Evolutionary conservation across 768 basidiomycete species (phyloP).

Genomic region (Naganishia kalamii): DNA sequence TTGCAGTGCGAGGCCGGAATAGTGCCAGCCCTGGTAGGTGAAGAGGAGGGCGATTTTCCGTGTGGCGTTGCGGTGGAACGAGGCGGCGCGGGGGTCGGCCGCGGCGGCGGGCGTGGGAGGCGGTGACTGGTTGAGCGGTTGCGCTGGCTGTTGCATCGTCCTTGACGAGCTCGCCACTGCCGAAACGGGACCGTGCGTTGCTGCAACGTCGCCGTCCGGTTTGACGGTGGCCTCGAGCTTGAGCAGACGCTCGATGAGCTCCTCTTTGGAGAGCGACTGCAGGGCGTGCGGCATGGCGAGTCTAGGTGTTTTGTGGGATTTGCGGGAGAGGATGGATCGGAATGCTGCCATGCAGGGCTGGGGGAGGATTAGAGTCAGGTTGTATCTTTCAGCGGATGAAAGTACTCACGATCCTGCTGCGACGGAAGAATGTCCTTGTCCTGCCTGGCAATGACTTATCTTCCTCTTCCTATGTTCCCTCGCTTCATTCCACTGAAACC

Average conservation of each 20-base stretch:
- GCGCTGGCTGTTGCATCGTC: too few species aligned
- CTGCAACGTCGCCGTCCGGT: neutral
- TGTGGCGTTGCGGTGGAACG: constrained; percentile 52
- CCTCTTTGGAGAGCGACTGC: constrained; percentile 1
- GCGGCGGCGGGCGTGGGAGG: too few species aligned
- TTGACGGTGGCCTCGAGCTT: neutral
- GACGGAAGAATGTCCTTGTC: too few species aligned
- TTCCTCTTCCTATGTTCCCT: too few species aligned
- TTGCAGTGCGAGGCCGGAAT: constrained; percentile 83
- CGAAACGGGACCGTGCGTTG: neutral
- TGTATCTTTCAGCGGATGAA: too few species aligned
- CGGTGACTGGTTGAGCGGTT: too few species aligned
- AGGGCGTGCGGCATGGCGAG: constrained; percentile 1
- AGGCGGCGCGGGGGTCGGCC: neutral
- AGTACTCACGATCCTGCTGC: too few species aligned
- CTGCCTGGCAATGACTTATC: too few species aligned
- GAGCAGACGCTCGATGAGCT: neutral
- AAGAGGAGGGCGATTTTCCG: constrained; percentile 93
- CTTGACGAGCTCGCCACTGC: too few species aligned
- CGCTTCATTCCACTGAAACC: too few species aligned
- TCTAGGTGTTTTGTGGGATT: neutral
- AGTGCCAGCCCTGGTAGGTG: constrained; percentile 85
- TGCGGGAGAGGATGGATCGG: neutral
- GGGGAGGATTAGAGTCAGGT: too few species aligned
- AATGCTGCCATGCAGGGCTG: constrained; percentile 1